phyloP scores from a whole-genome alignment of 495 filamentous ascomycete genomes.

The Penicillium bovifimosum region DNA sequence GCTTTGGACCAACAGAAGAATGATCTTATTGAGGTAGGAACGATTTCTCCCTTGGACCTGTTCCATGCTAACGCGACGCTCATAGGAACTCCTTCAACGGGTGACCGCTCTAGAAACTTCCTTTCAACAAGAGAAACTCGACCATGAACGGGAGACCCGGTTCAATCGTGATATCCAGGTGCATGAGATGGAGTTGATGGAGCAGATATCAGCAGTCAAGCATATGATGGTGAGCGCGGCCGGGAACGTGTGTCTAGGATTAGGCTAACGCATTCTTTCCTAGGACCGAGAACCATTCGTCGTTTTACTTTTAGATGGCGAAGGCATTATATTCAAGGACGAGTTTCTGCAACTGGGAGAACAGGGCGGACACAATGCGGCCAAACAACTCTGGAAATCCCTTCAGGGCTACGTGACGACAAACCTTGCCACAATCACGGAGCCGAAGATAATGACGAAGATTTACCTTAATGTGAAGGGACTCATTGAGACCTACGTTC shows the following conservation, averaged over 20 bases:
- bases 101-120: constrained; percentile 42
- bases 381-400: constrained; percentile 52
- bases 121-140: constrained; percentile 45
- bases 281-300: constrained; percentile 74
- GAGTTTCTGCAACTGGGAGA: constrained; percentile 56
- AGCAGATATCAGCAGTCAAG: constrained; percentile 45
- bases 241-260: neutral
- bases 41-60: constrained; percentile 4
- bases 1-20: constrained; percentile 48
- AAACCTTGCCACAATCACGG: constrained; percentile 41
- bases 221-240: constrained; percentile 42
- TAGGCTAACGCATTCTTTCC: constrained; percentile 22
- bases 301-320: constrained; percentile 70
- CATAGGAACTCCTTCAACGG: constrained; percentile 46
- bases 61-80: constrained; percentile 14
- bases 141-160: constrained; percentile 50
- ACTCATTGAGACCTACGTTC: constrained; percentile 54
- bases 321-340: constrained; percentile 72
- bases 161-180: constrained; percentile 51
- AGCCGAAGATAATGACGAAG: constrained; percentile 59
- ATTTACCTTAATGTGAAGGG: constrained; percentile 65
- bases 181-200: constrained; percentile 49
- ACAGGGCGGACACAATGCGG: constrained; percentile 67
- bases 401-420: constrained; percentile 45
- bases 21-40: constrained; percentile 46